Conservation (phyloP, 495 filamentous ascomycete species). For the Xylaria intraflava region DNA sequence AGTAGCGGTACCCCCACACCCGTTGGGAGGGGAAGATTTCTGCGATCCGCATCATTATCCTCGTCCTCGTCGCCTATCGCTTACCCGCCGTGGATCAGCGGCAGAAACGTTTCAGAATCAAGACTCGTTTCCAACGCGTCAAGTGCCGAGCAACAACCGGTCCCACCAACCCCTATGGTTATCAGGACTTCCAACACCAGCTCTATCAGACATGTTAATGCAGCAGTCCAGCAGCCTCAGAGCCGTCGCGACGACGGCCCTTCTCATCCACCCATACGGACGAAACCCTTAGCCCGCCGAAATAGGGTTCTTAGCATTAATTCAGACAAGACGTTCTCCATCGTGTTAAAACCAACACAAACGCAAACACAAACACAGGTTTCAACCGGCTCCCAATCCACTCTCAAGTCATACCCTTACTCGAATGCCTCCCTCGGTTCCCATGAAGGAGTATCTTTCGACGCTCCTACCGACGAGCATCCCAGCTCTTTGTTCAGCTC, state of each 20-base stretch:
- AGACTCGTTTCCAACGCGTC: conserved; percentile 36
- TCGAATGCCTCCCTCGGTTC: conserved; percentile 36
- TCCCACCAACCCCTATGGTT: conserved; percentile 29
- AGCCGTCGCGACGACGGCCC: conserved; percentile 18
- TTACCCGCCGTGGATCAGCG: conserved; percentile 33
- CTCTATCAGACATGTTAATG: conserved; percentile 26
- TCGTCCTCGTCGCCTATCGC: conserved; percentile 24
- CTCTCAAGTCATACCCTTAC: conserved; percentile 20
- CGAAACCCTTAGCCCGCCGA: conserved; percentile 32
- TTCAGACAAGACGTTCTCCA: conserved; percentile 44
- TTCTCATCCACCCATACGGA: conserved; percentile 8
- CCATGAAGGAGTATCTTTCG: conserved; percentile 40
- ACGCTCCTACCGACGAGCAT: conserved; percentile 40
- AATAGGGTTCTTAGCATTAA: conserved; percentile 36
- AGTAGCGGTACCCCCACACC: conserved; percentile 15
- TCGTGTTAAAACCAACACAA: conserved; percentile 26
- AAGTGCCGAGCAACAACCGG: conserved; percentile 18
- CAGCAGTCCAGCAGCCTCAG: conserved; percentile 17
- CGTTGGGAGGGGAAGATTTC: conserved; percentile 14
- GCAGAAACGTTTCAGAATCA: conserved; percentile 42
- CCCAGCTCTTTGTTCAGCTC: conserved; percentile 40
- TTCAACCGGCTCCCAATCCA: conserved; percentile 28
- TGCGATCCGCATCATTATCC: conserved; percentile 36
- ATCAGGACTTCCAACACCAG: conserved; percentile 22
- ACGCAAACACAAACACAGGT: conserved; percentile 3